Percentiles rank a stretch among this genome's conserved stretches.
Evolutionary conservation across 192 early-diverging fungal genomes (phyloP).

Genomic region (Ambispora gerdemannii): DNA sequence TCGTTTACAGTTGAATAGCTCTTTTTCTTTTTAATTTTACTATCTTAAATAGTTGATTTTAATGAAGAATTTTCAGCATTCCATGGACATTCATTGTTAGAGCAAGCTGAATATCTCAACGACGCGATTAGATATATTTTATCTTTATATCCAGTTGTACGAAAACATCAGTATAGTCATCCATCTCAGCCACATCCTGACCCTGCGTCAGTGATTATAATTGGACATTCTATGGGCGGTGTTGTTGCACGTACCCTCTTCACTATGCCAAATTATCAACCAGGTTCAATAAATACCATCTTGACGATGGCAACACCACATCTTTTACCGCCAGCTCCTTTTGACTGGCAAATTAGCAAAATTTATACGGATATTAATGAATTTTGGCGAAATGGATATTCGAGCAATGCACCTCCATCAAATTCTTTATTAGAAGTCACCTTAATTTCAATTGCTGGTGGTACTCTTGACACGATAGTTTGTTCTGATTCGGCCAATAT

Average conservation of each 20-base stretch:
- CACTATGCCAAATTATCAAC: constrained; percentile 63
- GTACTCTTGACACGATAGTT: constrained; percentile 81
- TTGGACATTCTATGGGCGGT: constrained; percentile 96
- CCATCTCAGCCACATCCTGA: constrained; percentile 33
- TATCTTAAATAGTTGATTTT: constrained; percentile 60
- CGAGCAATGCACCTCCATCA: constrained; percentile 19
- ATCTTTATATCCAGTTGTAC: constrained; percentile 58
- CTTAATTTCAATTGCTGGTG: constrained; percentile 87
- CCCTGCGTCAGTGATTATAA: constrained; percentile 74
- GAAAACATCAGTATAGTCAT: constrained; percentile 19
- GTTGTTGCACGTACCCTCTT: constrained; percentile 84
- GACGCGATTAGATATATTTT: constrained; percentile 75
- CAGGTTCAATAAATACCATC: constrained; percentile 73
- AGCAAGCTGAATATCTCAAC: constrained; percentile 85
- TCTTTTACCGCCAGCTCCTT: constrained; percentile 69
- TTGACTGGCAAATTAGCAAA: constrained; percentile 55
- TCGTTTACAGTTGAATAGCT: not conserved
- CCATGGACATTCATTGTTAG: constrained; percentile 72
- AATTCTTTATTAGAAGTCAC: constrained; percentile 54
- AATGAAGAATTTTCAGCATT: constrained; percentile 93
- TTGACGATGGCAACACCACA: constrained; percentile 91
- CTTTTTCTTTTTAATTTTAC: constrained; percentile 10
- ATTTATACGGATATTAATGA: constrained; percentile 66
- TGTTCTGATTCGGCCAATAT: constrained; percentile 74
- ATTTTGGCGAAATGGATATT: constrained; percentile 63